Conservation (phyloP, 306 rosid species). For the Mucuna pruriens region DNA sequence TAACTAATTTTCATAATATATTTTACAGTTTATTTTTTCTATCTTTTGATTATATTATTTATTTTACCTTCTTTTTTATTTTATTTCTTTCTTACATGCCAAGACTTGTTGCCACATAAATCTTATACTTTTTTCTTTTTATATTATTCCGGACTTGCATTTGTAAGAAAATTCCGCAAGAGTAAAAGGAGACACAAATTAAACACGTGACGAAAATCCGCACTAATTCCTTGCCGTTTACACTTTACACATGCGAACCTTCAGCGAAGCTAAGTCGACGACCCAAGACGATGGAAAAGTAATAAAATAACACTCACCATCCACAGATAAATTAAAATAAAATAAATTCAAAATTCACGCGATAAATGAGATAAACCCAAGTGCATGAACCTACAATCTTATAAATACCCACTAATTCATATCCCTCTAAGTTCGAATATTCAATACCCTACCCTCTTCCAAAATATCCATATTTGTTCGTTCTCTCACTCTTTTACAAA, state of each 20-base stretch:
- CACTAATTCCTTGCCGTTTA: constrained; percentile 40
- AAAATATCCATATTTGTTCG: constrained; percentile 6
- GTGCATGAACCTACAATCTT: constrained; percentile 65
- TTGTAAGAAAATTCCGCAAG: neutral
- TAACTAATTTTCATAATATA: neutral
- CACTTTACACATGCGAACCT: constrained; percentile 56
- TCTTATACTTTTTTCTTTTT: neutral
- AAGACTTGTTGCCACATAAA: neutral
- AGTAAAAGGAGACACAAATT: neutral
- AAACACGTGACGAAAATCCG: constrained; percentile 59
- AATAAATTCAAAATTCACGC: neutral
- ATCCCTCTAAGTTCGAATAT: constrained; percentile 24
- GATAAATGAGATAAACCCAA: neutral
- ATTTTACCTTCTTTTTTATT: neutral
- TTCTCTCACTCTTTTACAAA: neutral
- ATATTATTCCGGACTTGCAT: neutral
- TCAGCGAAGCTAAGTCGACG: constrained; percentile 46
- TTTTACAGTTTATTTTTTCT: neutral
- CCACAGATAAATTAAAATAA: neutral
- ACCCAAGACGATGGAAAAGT: neutral
- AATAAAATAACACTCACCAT: neutral
- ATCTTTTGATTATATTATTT: neutral
- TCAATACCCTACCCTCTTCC: constrained; percentile 28
- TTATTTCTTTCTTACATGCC: neutral
- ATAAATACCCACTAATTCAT: constrained; percentile 41